Evolutionary conservation across 768 basidiomycete genomes (phyloP).

Genomic region (Sarcomyxa edulis): DNA sequence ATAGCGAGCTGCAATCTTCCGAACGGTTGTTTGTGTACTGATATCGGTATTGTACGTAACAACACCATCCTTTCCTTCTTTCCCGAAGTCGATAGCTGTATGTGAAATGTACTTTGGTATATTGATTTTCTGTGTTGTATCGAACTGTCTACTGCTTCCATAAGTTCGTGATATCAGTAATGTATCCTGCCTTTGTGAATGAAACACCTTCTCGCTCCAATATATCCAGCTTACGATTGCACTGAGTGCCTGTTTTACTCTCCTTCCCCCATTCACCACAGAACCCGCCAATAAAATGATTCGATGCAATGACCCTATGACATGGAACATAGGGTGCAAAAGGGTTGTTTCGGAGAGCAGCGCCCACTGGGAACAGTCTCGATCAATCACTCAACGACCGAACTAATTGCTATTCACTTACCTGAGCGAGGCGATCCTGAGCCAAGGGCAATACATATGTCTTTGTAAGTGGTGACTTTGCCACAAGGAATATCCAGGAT

Average conservation of each 20-base stretch:
- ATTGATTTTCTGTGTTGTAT: too few species aligned
- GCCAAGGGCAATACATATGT: constrained; percentile 42
- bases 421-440: constrained; percentile 59
- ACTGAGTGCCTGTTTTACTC: constrained; percentile 35
- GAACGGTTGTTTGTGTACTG: too few species aligned
- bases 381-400: not conserved
- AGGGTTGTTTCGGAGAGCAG: constrained; percentile 57
- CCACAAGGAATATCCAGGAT: constrained; percentile 42
- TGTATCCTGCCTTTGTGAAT: constrained; percentile 30
- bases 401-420: too few species aligned
- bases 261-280: constrained; percentile 53
- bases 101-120: too few species aligned
- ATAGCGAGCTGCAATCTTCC: too few species aligned
- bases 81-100: too few species aligned
- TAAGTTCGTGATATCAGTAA: too few species aligned
- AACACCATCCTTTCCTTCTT: too few species aligned
- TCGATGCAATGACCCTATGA: constrained; percentile 63
- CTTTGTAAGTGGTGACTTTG: constrained; percentile 53
- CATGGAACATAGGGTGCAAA: constrained; percentile 67
- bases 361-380: constrained; percentile 41
- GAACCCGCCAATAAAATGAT: constrained; percentile 58
- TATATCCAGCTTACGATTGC: constrained; percentile 42
- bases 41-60: too few species aligned
- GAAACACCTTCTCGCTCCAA: constrained; percentile 48
- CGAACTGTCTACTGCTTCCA: too few species aligned